Evolutionary conservation across 768 basidiomycete species (phyloP), one percentile per base, ranked within the genome.

Genomic region (Mycena indigotica): DNA sequence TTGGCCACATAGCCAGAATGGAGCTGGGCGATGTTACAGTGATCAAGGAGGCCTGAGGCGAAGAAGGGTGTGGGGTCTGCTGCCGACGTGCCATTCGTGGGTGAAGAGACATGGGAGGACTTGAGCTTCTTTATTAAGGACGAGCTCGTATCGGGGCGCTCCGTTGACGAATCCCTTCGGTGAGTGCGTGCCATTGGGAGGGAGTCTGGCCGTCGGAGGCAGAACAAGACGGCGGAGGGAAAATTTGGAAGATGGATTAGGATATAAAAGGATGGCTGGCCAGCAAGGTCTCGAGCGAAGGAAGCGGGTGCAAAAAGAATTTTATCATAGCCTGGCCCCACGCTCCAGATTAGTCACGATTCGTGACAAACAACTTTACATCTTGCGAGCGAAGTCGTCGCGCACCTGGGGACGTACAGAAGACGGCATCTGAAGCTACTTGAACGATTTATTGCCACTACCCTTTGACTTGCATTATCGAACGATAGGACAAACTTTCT

Each of bases 41-140:
- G 77, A 56, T 84, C 79, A 58, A 93, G 82, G 45, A 93, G 72
- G 41, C 74, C 77, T 19, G 81, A 60, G 3, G 82, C 73, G 65
- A 89, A 89, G 46, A 70, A 65, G 10, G 71, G 46, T 0, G 73
- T 63, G 2, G 77, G 71, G 65, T 82, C 78, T 50, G 64, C 66
- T 39, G 64, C 25, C 56, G 61, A 62, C 19, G 28, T 6, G 10
- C 55, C 52, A 38, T n/a, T n/a, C 58, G 49, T 45, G 25, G 50
- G 51, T 13, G 60, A n/a, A 13, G 68, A 45, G 2, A 56, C 52
- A 50, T 73, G 73, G 2, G 64, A 65, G 19, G 68, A 70, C 54
- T 73, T 75, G 2, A 67, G 59, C 29, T 65, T 67, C 58, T 73
- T 75, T 29, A 57, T 51, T 6, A 61, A 54, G 23, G 67, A 52